phyloP scores from a whole-genome alignment of 768 basidiomycete genomes.

The Macrolepiota albuminosa region DNA sequence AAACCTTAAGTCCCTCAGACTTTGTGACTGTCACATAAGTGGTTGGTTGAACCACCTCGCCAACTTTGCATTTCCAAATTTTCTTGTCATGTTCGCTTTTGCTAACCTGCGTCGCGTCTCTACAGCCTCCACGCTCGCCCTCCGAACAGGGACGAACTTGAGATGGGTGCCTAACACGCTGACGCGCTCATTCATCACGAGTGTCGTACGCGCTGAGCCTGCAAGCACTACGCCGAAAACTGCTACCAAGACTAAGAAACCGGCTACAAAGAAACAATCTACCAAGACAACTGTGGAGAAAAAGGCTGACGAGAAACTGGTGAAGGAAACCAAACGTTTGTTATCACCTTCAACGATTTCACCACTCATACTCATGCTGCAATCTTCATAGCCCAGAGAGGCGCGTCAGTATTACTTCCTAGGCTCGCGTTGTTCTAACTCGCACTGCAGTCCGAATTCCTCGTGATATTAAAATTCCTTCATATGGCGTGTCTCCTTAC shows the following conservation, averaged over 20 bases:
- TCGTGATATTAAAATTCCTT: slow-evolving; percentile 1
- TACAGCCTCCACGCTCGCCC: neutral
- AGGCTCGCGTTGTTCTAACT: neutral
- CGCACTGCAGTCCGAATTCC: slow-evolving; percentile 2
- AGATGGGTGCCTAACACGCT: slow-evolving; percentile 7
- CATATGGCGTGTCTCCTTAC: neutral
- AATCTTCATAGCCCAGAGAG: neutral
- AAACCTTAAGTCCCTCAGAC: neutral
- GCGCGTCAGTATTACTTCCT: neutral
- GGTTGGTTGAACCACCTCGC: neutral
- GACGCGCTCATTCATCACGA: slow-evolving; percentile 18
- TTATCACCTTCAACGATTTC: neutral
- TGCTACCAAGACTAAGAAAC: neutral
- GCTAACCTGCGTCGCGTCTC: slow-evolving; percentile 8
- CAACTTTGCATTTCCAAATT: neutral
- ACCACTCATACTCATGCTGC: neutral
- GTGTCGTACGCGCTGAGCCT: slow-evolving; percentile 8
- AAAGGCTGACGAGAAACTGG: slow-evolving; percentile 7
- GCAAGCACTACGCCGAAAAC: neutral
- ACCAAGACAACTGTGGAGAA: slow-evolving; percentile 6
- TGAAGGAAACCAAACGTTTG: slow-evolving; percentile 9
- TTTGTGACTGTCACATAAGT: slow-evolving; percentile 1
- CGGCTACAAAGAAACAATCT: neutral
- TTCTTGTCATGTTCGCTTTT: slow-evolving; percentile 11
- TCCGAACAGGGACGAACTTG: neutral